Percentiles rank a stretch among this genome's conserved stretches.
Evolutionary conservation across 2,329 filamentous ascomycete species (phyloP).

Genomic region (Microsporum audouinii): DNA sequence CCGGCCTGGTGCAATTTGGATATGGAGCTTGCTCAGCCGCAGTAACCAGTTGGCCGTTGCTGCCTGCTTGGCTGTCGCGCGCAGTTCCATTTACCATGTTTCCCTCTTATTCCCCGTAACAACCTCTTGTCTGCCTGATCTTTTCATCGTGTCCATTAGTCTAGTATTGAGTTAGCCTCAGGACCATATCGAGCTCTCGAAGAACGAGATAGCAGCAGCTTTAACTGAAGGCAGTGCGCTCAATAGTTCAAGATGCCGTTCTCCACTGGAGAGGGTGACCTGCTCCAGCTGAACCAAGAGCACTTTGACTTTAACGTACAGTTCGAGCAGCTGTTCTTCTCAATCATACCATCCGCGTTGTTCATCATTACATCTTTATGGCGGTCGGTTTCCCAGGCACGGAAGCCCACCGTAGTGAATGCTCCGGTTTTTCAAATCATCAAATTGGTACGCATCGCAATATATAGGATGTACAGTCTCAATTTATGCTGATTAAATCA

Average conservation of each 20-base stretch:
- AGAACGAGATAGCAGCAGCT: too few relatives aligned
- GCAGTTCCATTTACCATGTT: too few relatives aligned
- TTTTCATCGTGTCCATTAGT: background rate
- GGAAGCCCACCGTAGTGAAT: conserved; percentile 2
- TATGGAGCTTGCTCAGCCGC: too few relatives aligned
- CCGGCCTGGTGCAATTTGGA: too few relatives aligned
- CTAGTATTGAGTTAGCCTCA: too few relatives aligned
- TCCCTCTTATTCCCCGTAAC: too few relatives aligned
- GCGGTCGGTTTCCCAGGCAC: conserved; percentile 1
- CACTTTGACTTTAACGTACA: background rate
- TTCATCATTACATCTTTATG: conserved; percentile 3
- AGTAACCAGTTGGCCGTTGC: too few relatives aligned
- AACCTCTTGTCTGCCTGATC: too few relatives aligned
- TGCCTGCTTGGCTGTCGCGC: too few relatives aligned
- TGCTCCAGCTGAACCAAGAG: background rate
- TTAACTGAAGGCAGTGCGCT: background rate
- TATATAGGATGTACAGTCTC: background rate
- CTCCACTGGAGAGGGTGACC: background rate
- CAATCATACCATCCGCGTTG: conserved; percentile 1
- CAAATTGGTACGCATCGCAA: background rate
- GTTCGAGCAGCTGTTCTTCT: conserved; percentile 3
- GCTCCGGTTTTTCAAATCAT: conserved; percentile 5
- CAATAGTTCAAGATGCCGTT: background rate
- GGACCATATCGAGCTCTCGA: too few relatives aligned
- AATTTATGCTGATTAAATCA: background rate